phyloP scores from a whole-genome alignment of 345 rosid species.

The Salix arbutifolia region DNA sequence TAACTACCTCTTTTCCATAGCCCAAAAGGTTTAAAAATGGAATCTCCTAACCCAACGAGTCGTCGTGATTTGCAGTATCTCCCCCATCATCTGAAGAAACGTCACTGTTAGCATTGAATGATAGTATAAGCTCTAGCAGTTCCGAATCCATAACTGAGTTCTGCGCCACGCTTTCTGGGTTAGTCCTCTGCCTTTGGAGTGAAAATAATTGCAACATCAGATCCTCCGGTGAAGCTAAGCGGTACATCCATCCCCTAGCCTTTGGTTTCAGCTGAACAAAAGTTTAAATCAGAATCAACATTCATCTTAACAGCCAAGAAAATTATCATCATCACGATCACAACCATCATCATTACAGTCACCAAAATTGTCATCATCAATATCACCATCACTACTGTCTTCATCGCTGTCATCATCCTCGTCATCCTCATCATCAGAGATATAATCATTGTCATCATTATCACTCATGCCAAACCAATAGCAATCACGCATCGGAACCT shows the following conservation, averaged over 20 bases:
- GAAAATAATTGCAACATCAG: constrained; percentile 54
- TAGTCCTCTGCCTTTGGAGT: constrained; percentile 33
- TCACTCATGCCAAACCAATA: constrained; percentile 27
- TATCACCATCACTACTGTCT: neutral
- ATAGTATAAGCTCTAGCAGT: constrained; percentile 44
- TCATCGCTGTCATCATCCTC: constrained; percentile 6
- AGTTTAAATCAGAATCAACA: constrained; percentile 40
- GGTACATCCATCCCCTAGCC: constrained; percentile 54
- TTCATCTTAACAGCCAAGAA: constrained; percentile 17
- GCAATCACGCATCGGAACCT: constrained; percentile 29
- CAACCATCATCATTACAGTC: neutral
- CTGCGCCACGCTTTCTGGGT: constrained; percentile 35
- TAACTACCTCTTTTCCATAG: neutral
- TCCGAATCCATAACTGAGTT: constrained; percentile 39
- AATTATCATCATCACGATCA: constrained; percentile 24
- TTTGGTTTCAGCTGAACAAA: constrained; percentile 57
- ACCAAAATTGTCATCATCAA: constrained; percentile 5
- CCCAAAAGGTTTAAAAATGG: neutral
- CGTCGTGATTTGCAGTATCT: constrained; percentile 36
- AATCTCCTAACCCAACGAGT: constrained; percentile 32
- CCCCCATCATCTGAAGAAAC: constrained; percentile 41
- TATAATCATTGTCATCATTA: constrained; percentile 13
- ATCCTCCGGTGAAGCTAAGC: constrained; percentile 37
- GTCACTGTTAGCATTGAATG: constrained; percentile 41
- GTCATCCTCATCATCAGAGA: constrained; percentile 18